Conservation (phyloP, 176 grass and related monocot genomes). For the Cymbopogon citratus region DNA sequence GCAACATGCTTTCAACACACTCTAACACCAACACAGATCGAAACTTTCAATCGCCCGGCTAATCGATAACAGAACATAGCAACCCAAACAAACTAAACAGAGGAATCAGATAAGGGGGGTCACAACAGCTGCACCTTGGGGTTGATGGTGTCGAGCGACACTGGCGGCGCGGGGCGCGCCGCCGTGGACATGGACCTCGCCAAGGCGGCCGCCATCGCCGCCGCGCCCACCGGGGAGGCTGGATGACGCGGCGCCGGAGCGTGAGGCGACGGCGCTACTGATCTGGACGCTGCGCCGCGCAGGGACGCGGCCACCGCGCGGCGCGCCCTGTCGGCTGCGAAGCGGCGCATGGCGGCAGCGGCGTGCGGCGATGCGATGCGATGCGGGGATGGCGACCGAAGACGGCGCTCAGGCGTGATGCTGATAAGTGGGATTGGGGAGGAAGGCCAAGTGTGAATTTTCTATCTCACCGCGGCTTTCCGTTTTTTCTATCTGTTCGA, state of each 20-base stretch:
- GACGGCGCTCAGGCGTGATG: background rate
- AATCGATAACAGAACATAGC: background rate
- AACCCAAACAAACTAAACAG: background rate
- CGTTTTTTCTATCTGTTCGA: background rate
- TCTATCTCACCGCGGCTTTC: background rate
- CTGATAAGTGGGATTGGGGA: background rate
- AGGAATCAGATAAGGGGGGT: background rate
- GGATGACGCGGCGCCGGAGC: background rate
- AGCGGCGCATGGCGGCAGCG: conserved; percentile 54
- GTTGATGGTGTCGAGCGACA: conserved; percentile 60
- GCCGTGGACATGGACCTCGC: conserved; percentile 39
- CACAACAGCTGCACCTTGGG: conserved; percentile 42
- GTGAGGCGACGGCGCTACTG: conserved; percentile 23
- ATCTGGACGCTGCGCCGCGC: conserved; percentile 27
- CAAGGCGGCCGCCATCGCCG: conserved; percentile 43
- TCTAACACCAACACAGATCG: background rate
- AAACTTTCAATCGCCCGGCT: background rate
- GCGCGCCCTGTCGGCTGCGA: conserved; percentile 47
- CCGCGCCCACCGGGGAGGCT: background rate
- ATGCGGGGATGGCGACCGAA: background rate
- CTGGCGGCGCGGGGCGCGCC: conserved; percentile 12
- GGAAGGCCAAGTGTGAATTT: background rate
- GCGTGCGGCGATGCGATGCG: background rate
- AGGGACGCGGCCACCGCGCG: conserved; percentile 39
- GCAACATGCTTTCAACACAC: background rate